Base-by-base conservation (phyloP, 2,329 filamentous ascomycete species). In the Claviceps africana region DNA sequence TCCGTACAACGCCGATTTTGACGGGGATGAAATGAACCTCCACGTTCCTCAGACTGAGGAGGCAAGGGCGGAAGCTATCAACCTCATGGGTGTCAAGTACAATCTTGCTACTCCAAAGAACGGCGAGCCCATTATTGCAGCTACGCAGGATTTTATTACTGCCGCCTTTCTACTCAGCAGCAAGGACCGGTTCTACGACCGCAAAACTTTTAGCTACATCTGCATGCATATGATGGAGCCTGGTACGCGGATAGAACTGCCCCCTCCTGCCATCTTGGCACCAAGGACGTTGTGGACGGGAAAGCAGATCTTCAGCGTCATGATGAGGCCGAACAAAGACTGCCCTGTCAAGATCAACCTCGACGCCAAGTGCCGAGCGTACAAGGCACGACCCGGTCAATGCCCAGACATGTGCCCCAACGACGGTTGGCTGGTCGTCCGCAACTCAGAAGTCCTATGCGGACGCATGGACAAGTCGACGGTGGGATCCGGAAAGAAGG, bases 91-190 rank as follows among this genome's bases (percentile, higher is more conserved):
- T 43, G 90, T 98, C 52, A 95, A 96, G 70, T 83, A 97, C 73
- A 98, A 98, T 65, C 70, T 98, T 54, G 86, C 86, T 3, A 98
- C 93, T 0, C 93, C 93, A 1, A 96, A 96, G 69, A 97, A 97
- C 70, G 93, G 93, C 64, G 91, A 95, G 60, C 93, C 93, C 1
- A 95, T 98, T 61, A 97, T 98, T 70, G 89, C 90, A 19, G 91
- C 93, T n/a, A 98, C 95, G 31, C 93, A 98, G 63, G 93, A 98
- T 75, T 98, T 98, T 71, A 97, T 98, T 61, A 97, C 91, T 28
- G 90, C 90, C 4, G 87, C 93, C 0, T 98, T 89, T 64, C 72
- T 97, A 4, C 74, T 97, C 28, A 95, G 88, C 60, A 86, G 83
- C 67, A 97, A 97, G 64, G 91, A 97, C 64, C 81, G 83, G 53